Evolutionary conservation across 257 asterid species (phyloP), one percentile per base, ranked within the genome.

Genomic region (Plantago elongata): DNA sequence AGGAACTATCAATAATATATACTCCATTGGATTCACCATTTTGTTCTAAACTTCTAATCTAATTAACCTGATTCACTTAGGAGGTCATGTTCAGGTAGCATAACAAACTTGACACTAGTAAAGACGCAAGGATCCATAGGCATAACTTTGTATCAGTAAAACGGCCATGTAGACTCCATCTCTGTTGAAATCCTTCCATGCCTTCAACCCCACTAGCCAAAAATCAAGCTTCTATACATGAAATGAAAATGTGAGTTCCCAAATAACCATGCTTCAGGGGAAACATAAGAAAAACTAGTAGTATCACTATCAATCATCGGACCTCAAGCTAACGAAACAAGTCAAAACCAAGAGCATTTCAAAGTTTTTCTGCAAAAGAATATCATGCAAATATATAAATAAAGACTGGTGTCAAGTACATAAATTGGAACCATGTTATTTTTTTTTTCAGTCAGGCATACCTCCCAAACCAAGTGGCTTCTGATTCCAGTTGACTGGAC

Each of bases 141-240:
- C 45, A 60, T 71, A 88, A 90, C 98, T 79, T 83, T 79, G 88
- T 79, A 78, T 90, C 98, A 5, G 83, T 78, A 60, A 90, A 83
- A 60, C 87, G 87, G 40, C 96, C 97, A 9, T 90, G 96, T 62
- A 88, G 73, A 75, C 95, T 90, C 96, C 97, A 90, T 75, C 97
- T 84, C 69, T 85, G 96, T 60, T 91, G 83, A 72, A 88, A 85
- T 60, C 97, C 96, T 57, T 90, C 95, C 78, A 79, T 79, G 56
- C 98, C 98, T 78, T 88, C 96, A 51, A 69, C 62, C 54, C 98
- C 98, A 70, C 96, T 90, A 12, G 98, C 98, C 89, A 90, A 75
- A 22, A 62, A 90, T 88, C 78, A 90, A 72, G 73, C 77, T 94
- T 64, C 97, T 90, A 70, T 7, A 61, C 13, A 51, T 38, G 18